phyloP scores from a whole-genome alignment of 345 rosid species.

The Gossypium ekmanianum region DNA sequence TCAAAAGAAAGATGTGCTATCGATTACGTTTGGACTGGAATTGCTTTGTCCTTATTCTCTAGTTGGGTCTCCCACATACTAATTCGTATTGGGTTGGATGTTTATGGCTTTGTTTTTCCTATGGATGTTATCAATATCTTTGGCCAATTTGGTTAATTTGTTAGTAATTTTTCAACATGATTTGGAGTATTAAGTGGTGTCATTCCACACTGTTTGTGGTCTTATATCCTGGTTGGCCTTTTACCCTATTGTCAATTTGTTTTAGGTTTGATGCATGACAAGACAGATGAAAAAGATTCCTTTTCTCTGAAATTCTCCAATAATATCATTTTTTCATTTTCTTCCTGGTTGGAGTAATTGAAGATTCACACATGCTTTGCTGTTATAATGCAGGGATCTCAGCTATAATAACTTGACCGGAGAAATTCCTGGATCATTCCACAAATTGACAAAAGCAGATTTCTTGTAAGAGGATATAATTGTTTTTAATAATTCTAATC shows the following conservation, averaged over 20 bases:
- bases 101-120: background rate
- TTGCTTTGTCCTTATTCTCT: background rate
- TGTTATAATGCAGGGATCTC: constrained; percentile 56
- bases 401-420: constrained; percentile 74
- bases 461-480: constrained; percentile 56
- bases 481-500: background rate
- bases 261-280: background rate
- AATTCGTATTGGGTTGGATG: background rate
- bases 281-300: background rate
- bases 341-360: background rate
- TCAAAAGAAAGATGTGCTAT: background rate
- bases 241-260: background rate
- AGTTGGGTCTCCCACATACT: background rate
- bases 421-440: constrained; percentile 59
- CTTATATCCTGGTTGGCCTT: background rate
- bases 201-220: background rate
- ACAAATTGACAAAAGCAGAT: constrained; percentile 45
- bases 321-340: background rate
- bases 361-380: background rate
- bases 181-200: background rate
- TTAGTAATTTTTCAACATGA: background rate
- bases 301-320: background rate
- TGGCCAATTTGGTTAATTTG: background rate
- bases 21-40: background rate
- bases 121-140: background rate